A percentile compares a stretch with the other conserved stretches of the same genome.
Conservation (phyloP, 768 basidiomycete species). For the Pulveroboletus ravenelii region DNA sequence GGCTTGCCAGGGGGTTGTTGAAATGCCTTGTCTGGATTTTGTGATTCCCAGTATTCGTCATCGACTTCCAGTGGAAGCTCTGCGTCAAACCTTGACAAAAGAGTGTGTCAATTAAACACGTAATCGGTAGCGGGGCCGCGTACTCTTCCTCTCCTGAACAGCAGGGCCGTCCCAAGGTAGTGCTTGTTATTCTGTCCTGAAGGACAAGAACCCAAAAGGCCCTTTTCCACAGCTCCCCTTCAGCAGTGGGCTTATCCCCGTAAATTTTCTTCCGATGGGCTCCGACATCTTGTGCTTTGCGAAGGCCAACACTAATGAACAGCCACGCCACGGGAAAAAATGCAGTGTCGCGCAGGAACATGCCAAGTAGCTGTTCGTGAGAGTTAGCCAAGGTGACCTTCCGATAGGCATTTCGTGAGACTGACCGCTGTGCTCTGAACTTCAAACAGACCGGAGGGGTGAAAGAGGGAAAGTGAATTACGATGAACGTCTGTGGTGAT, state of each 20-base stretch:
- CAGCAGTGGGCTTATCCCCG: conserved; percentile 39
- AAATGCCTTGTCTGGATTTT: conserved; percentile 48
- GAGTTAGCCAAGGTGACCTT: conserved; percentile 4
- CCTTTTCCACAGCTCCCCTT: conserved; percentile 74
- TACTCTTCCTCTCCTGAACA: conserved; percentile 65
- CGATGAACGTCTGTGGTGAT: conserved; percentile 45
- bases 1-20: conserved; percentile 63
- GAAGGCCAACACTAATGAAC: conserved; percentile 48
- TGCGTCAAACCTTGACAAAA: conserved; percentile 65
- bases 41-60: conserved; percentile 69
- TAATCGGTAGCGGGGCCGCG: conserved; percentile 15
- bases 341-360: conserved; percentile 50
- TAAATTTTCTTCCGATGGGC: conserved; percentile 66
- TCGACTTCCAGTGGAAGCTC: conserved; percentile 82
- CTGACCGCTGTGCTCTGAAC: conserved; percentile 52
- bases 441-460: conserved; percentile 58
- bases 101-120: conserved; percentile 2
- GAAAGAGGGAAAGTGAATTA: conserved; percentile 45
- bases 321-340: conserved; percentile 51
- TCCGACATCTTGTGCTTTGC: conserved; percentile 71
- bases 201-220: conserved; percentile 69
- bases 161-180: conserved; percentile 51
- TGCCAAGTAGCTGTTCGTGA: conserved; percentile 42
- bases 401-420: conserved; percentile 11
- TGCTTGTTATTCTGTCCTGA: conserved; percentile 54